Evolutionary conservation across 2,329 filamentous ascomycete genomes (phyloP).

Genomic region (Penicillium sp.): DNA sequence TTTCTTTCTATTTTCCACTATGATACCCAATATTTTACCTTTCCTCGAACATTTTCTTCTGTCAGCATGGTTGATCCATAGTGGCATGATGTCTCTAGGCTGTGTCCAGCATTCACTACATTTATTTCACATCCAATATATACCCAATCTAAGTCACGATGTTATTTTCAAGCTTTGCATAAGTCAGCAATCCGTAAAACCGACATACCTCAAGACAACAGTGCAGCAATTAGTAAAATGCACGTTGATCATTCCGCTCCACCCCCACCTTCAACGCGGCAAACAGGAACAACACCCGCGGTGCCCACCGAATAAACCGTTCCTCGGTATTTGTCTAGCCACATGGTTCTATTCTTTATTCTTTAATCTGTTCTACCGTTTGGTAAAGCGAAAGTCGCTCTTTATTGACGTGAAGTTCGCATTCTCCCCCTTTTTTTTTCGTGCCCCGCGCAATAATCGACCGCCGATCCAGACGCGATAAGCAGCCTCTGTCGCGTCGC

Average conservation of each 20-base stretch:
- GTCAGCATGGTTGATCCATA: constrained; percentile 4
- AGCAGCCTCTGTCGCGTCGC: constrained; percentile 6
- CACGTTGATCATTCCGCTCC: neutral
- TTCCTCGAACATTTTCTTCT: neutral
- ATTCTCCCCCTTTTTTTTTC: constrained; percentile 5
- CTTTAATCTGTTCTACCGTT: neutral
- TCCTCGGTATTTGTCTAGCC: neutral
- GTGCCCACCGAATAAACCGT: neutral
- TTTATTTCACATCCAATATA: neutral
- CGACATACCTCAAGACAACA: neutral
- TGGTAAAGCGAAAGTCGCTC: neutral
- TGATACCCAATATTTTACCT: constrained; percentile 23
- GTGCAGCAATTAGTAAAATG: neutral
- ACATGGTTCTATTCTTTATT: neutral
- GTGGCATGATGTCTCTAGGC: neutral
- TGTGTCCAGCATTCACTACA: neutral
- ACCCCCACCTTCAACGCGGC: constrained; percentile 8
- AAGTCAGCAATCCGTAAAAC: neutral
- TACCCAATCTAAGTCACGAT: too few relatives aligned
- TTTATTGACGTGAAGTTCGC: neutral
- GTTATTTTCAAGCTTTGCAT: too few relatives aligned
- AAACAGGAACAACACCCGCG: constrained; percentile 4
- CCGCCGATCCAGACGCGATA: constrained; percentile 14
- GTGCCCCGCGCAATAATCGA: constrained; percentile 9
- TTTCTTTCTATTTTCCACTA: constrained; percentile 6